A percentile compares a stretch with the other conserved stretches of the same genome.
These are phyloP conservation scores for Pseudohyphozyma bogoriensis DNA, from an alignment of 768 basidiomycete species.

Conservation along the genomic window DNA sequence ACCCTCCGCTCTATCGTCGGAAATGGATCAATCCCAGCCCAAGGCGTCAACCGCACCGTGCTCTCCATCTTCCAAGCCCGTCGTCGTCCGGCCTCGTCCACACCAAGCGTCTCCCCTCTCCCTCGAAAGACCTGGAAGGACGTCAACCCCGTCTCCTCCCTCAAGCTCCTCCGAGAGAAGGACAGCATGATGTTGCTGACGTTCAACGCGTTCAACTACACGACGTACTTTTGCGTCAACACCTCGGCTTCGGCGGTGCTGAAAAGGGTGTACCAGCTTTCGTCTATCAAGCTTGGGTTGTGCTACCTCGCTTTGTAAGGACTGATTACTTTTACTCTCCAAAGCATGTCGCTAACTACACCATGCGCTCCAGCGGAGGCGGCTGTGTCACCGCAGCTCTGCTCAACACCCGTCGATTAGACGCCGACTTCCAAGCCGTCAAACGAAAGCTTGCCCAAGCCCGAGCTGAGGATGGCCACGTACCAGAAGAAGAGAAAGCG, in stretches of 20 bases:
- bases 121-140: constrained; percentile 17
- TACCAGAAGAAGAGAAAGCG: neutral
- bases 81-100: neutral
- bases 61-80: constrained; percentile 33
- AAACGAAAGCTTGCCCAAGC: too few species aligned
- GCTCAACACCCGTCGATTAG: constrained; percentile 54
- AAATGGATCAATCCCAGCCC: constrained; percentile 43
- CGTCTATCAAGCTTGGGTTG: constrained; percentile 57
- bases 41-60: constrained; percentile 35
- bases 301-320: constrained; percentile 74
- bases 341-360: too few species aligned
- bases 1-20: constrained; percentile 43
- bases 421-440: too few species aligned
- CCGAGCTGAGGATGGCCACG: too few species aligned
- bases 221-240: constrained; percentile 53
- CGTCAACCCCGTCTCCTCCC: constrained; percentile 15
- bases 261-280: constrained; percentile 50
- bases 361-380: constrained; percentile 58
- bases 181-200: constrained; percentile 50
- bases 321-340: too few species aligned
- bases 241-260: constrained; percentile 57
- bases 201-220: constrained; percentile 13
- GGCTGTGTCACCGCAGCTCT: constrained; percentile 57
- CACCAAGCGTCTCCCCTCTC: neutral
- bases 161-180: constrained; percentile 48